Evolutionary conservation across 768 basidiomycete genomes (phyloP), one percentile per base, ranked within the genome.

Genomic region (Suillus placidus): DNA sequence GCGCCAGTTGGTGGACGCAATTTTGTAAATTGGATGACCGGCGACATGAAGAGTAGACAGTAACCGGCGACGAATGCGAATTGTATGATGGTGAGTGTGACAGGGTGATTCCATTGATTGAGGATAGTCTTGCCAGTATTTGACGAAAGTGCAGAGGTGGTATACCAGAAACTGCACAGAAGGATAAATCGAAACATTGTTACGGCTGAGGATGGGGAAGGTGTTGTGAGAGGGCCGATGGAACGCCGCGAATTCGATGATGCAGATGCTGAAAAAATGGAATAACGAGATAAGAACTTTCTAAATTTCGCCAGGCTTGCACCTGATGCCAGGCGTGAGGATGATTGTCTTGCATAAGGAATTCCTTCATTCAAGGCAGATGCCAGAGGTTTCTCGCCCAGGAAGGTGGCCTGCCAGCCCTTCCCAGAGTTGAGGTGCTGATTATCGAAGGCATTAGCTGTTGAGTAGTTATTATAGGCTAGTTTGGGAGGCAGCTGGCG

Each of bases 51-150:
- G 60, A 97, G 79, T 60, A 93, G 81, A 73, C 94, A 97, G 79
- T 92, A 98, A 12, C 80, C 81, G 9, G 94, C 92, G 58, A 98
- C 91, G 76, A 99, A 97, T 69, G 90, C 95, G 74, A 99, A 99
- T 76, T 99, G 97, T 72, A 99, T 85, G 74, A 99, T 94, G 45
- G 97, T 99, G 74, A 99, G 88, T 67, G 97, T 99, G 73, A 99
- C 87, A 6, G 97, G 97, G 79, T 93, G 98, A 62, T 89, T 87
- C 79, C 98, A 99, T 71, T 91, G 90, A 70, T 84, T 95, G 71
- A 99, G 84, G 78, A 99, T 96, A 54, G 91, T 86, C 76, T 99
- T 99, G 64, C 96, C 97, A 1, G 97, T 98, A 74, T 98, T 99
- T 49, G 94, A 97, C 2, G 95, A 95, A 60, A 99, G 78, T 1